A percentile compares a stretch with the other conserved stretches of the same genome.
phyloP scores from a whole-genome alignment of 2,329 filamentous ascomycete genomes.

The Metarhizium anisopliae region DNA sequence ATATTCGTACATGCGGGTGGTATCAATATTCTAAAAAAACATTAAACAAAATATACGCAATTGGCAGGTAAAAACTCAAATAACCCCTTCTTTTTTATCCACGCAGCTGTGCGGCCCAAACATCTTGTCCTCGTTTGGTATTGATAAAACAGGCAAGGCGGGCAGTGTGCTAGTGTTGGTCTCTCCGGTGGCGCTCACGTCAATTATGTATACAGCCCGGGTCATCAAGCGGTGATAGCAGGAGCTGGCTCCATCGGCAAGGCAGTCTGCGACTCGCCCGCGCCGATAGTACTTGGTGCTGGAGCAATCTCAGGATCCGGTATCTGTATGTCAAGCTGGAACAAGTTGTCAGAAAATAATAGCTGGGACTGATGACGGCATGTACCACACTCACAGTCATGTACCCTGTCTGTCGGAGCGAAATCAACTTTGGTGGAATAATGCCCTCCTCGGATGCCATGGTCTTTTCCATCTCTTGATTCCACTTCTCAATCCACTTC shows the following conservation, averaged over 20 bases:
- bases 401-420: constrained; percentile 75
- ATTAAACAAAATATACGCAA: background rate
- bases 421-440: constrained; percentile 61
- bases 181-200: background rate
- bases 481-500: constrained; percentile 80
- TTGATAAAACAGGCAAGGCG: background rate
- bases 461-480: constrained; percentile 56
- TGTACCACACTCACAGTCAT: constrained; percentile 55
- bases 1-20: background rate
- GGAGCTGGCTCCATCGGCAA: constrained; percentile 24
- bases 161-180: background rate
- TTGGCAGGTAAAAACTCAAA: background rate
- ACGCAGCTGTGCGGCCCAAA: background rate
- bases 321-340: constrained; percentile 69
- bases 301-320: constrained; percentile 64
- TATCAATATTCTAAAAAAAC: background rate
- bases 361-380: background rate
- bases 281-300: constrained; percentile 34
- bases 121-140: background rate
- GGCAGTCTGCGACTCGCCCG: constrained; percentile 26
- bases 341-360: constrained; percentile 6
- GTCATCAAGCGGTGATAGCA: constrained; percentile 13
- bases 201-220: background rate
- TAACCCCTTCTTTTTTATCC: background rate
- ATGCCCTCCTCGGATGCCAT: constrained; percentile 40